phyloP scores from a whole-genome alignment of 2,329 filamentous ascomycete genomes.

The Aspergillaceae sp. region DNA sequence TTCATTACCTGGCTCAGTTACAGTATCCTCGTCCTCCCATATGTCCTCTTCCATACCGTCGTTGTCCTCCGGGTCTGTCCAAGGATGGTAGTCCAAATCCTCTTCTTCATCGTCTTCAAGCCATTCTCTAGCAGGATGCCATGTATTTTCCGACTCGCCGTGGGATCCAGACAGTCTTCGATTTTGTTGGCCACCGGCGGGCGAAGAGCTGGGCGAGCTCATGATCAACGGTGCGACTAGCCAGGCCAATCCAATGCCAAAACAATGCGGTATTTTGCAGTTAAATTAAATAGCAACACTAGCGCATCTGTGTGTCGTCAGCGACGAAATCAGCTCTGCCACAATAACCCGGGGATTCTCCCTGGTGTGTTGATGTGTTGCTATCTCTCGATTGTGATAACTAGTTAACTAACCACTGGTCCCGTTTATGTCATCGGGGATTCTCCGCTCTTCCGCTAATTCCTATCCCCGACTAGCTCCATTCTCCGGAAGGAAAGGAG shows the following conservation, averaged over 20 bases:
- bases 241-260: too few relatives aligned
- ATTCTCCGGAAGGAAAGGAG: background rate
- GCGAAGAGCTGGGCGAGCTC: conserved; percentile 18
- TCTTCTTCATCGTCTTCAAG: conserved; percentile 29
- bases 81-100: conserved; percentile 41
- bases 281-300: too few relatives aligned
- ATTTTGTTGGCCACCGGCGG: conserved; percentile 15
- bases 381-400: too few relatives aligned
- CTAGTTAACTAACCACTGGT: too few relatives aligned
- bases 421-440: conserved; percentile 10
- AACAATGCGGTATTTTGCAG: too few relatives aligned
- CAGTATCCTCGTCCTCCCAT: background rate
- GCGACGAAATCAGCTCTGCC: too few relatives aligned
- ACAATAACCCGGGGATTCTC: too few relatives aligned
- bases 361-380: too few relatives aligned
- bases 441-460: conserved; percentile 7
- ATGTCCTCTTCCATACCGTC: conserved; percentile 28
- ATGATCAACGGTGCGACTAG: conserved; percentile 13
- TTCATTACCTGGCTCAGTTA: background rate
- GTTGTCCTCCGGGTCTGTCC: conserved; percentile 27
- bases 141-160: conserved; percentile 18
- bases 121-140: conserved; percentile 32
- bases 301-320: too few relatives aligned
- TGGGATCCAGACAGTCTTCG: conserved; percentile 4
- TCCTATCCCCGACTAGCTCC: conserved; percentile 11